Evolutionary conservation across 2,329 filamentous ascomycete species (phyloP).

Genomic region (Colletotrichum kahawae): DNA sequence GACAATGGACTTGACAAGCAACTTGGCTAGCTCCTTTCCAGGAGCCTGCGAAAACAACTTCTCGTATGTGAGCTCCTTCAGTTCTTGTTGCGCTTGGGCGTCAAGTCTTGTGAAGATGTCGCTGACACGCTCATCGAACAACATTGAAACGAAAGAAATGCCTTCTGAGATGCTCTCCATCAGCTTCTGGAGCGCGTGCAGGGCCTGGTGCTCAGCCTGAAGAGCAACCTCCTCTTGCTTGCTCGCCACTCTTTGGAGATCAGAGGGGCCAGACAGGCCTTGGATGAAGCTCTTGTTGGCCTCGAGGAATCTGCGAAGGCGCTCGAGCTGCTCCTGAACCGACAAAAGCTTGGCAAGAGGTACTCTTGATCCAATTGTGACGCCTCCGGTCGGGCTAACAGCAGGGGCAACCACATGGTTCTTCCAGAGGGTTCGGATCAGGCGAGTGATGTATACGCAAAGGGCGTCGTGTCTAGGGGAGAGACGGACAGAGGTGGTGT

Average conservation of each 20-base stretch:
- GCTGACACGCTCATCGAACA: conserved; percentile 91
- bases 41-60: conserved; percentile 79
- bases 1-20: conserved; percentile 96
- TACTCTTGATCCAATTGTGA: conserved; percentile 72
- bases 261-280: conserved; percentile 88
- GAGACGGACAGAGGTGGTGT: conserved; percentile 82
- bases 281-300: conserved; percentile 92
- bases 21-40: conserved; percentile 89
- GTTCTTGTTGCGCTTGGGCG: conserved; percentile 69
- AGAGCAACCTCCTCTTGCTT: conserved; percentile 91
- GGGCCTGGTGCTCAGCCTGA: conserved; percentile 91
- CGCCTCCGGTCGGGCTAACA: conserved; percentile 58
- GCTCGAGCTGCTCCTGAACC: conserved; percentile 81
- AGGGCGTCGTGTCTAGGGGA: conserved; percentile 91
- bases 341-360: conserved; percentile 70
- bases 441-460: conserved; percentile 82
- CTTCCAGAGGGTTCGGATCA: conserved; percentile 91
- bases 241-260: conserved; percentile 76
- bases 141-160: conserved; percentile 92
- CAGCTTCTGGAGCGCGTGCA: conserved; percentile 84
- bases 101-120: conserved; percentile 84
- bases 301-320: conserved; percentile 81
- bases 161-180: conserved; percentile 94
- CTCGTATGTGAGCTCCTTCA: conserved; percentile 84
- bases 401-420: conserved; percentile 69